Evolutionary conservation across 441 rosid species (phyloP).

Genomic region (Populus trichocarpa): DNA sequence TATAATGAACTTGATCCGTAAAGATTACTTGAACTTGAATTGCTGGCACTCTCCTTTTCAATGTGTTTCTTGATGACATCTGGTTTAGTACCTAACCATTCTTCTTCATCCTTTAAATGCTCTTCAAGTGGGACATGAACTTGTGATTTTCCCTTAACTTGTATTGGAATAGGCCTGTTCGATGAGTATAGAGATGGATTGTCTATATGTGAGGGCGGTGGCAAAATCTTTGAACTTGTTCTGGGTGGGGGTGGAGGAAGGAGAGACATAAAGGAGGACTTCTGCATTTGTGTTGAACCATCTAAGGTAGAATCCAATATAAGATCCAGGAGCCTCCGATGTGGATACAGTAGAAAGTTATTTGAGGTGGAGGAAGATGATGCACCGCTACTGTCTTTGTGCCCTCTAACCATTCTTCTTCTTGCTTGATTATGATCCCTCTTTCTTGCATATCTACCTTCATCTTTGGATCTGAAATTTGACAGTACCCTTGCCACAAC

Average conservation of each 20-base stretch:
- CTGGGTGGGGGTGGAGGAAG: slow-evolving; percentile 60
- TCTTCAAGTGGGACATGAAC: slow-evolving; percentile 25
- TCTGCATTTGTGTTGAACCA: slow-evolving; percentile 32
- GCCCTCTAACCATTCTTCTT: slow-evolving; percentile 36
- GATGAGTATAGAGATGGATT: background rate
- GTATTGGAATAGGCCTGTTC: slow-evolving; percentile 7
- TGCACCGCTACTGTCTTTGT: slow-evolving; percentile 19
- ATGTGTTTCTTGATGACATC: slow-evolving; percentile 25
- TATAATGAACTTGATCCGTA: slow-evolving; percentile 21
- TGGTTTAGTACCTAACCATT: slow-evolving; percentile 33
- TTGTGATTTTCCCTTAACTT: slow-evolving; percentile 27
- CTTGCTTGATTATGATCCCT: slow-evolving; percentile 48
- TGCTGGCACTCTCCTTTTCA: slow-evolving; percentile 26
- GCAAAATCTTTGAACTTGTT: slow-evolving; percentile 52
- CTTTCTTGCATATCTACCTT: slow-evolving; percentile 30
- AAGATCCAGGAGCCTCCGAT: slow-evolving; percentile 46
- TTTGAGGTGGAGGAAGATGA: slow-evolving; percentile 21
- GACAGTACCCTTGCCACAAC: slow-evolving; percentile 55
- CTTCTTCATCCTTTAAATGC: slow-evolving; percentile 36
- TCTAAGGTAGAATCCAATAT: slow-evolving; percentile 39
- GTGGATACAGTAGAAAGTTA: slow-evolving; percentile 26
- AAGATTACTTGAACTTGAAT: slow-evolving; percentile 17
- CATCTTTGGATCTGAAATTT: slow-evolving; percentile 44
- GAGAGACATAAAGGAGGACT: slow-evolving; percentile 51
- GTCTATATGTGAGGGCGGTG: slow-evolving; percentile 26